phyloP scores from a whole-genome alignment of 2,329 filamentous ascomycete genomes.

The Periconia sp. region DNA sequence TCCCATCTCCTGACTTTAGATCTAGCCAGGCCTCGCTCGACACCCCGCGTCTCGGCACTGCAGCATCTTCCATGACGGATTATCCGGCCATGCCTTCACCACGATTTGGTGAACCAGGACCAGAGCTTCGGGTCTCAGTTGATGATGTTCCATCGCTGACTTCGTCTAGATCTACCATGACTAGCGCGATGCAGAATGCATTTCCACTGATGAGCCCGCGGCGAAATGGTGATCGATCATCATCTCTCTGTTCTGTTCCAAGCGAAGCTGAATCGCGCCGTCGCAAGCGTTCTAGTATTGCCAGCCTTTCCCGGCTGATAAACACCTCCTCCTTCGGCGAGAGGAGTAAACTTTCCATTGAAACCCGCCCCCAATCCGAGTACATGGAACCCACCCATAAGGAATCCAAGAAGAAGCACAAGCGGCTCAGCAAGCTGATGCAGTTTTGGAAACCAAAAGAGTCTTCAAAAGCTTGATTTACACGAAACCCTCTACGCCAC shows the following conservation, averaged over 20 bases:
- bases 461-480: conserved; percentile 30
- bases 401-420: conserved; percentile 69
- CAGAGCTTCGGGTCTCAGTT: conserved; percentile 72
- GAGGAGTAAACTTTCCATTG: conserved; percentile 75
- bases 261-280: conserved; percentile 59
- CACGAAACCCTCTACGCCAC: no score
- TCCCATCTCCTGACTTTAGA: conserved; percentile 68
- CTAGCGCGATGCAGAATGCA: conserved; percentile 67
- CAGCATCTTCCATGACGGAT: conserved; percentile 75
- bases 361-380: conserved; percentile 57
- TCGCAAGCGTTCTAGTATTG: conserved; percentile 76
- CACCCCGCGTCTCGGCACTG: conserved; percentile 74
- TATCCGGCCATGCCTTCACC: conserved; percentile 74
- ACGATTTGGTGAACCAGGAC: conserved; percentile 75
- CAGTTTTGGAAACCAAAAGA: conserved; percentile 73
- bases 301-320: conserved; percentile 77
- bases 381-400: conserved; percentile 67
- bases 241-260: conserved; percentile 49
- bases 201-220: conserved; percentile 48
- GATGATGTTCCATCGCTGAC: conserved; percentile 77
- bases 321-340: conserved; percentile 71
- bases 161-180: conserved; percentile 79
- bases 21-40: conserved; percentile 71
- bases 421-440: conserved; percentile 75
- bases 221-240: conserved; percentile 48